Percentiles rank a stretch among this genome's conserved stretches.
Conservation (phyloP, 1,284 basidiomycete genomes). For the Ceratobasidium sp. region DNA sequence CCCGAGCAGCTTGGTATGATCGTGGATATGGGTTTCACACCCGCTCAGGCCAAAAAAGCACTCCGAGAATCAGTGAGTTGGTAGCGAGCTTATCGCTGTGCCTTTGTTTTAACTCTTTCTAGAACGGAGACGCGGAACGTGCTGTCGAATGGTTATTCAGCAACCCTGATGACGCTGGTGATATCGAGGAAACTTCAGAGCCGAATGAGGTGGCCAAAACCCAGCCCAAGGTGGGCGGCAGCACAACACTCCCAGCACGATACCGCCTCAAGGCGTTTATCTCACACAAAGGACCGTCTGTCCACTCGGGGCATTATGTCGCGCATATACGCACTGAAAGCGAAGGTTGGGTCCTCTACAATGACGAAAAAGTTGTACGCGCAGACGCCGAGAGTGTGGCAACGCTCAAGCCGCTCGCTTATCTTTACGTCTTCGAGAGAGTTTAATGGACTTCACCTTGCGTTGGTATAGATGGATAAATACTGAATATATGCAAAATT, state of each 20-base stretch:
- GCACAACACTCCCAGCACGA: constrained; percentile 72
- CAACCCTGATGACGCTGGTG: constrained; percentile 88
- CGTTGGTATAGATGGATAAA: constrained; percentile 11
- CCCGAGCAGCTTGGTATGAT: constrained; percentile 78
- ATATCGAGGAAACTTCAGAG: constrained; percentile 59
- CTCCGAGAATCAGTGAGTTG: constrained; percentile 81
- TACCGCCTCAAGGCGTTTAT: constrained; percentile 93
- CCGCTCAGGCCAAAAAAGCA: constrained; percentile 87
- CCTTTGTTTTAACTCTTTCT: constrained; percentile 28
- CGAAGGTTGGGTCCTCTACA: constrained; percentile 86
- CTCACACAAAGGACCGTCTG: constrained; percentile 95
- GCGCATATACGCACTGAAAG: constrained; percentile 71
- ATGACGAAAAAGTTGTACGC: constrained; percentile 94
- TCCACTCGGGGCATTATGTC: constrained; percentile 95
- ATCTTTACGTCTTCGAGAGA: constrained; percentile 89
- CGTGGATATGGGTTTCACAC: constrained; percentile 93
- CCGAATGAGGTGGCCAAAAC: constrained; percentile 50
- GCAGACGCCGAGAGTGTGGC: constrained; percentile 76
- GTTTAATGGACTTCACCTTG: constrained; percentile 48
- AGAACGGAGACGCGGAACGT: constrained; percentile 81
- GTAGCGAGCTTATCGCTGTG: neutral
- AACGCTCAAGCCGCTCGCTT: constrained; percentile 81
- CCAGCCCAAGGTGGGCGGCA: constrained; percentile 58
- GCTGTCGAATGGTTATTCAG: constrained; percentile 98
- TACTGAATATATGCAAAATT: constrained; percentile 32